Evolutionary conservation across 2,329 filamentous ascomycete genomes (phyloP).

Genomic region (Penicillium sp.): DNA sequence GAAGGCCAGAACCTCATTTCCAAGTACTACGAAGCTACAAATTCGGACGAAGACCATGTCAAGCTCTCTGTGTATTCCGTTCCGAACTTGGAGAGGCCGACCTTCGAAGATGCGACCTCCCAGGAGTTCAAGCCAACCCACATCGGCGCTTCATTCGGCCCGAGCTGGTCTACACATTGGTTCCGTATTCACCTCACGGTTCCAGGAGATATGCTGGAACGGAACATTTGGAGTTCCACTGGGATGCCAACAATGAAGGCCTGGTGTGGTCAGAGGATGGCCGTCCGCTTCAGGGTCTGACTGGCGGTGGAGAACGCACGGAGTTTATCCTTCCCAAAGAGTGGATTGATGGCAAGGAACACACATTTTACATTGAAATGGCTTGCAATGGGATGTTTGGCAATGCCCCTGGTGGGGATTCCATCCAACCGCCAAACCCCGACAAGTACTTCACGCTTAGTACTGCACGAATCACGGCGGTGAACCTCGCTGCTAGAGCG

Average conservation of each 20-base stretch:
- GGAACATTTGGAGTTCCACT: constrained; percentile 92
- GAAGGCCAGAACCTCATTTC: constrained; percentile 71
- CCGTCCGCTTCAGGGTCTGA: constrained; percentile 87
- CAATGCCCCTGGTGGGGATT: constrained; percentile 80
- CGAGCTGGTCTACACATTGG: constrained; percentile 98
- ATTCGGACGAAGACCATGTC: constrained; percentile 72
- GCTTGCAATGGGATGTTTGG: constrained; percentile 99
- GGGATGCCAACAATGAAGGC: constrained; percentile 95
- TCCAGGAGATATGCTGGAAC: constrained; percentile 69
- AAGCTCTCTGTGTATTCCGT: constrained; percentile 86
- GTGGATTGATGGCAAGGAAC: constrained; percentile 82
- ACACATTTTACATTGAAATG: constrained; percentile 95
- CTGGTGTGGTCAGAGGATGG: constrained; percentile 90
- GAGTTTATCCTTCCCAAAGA: constrained; percentile 87
- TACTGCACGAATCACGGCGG: constrained; percentile 82
- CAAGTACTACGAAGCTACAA: constrained; percentile 72
- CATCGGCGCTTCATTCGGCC: constrained; percentile 80
- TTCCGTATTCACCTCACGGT: constrained; percentile 82
- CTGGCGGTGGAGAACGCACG: constrained; percentile 81
- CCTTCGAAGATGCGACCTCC: constrained; percentile 79
- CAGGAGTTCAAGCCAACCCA: constrained; percentile 74
- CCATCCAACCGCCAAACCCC: constrained; percentile 85
- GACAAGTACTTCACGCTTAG: constrained; percentile 76
- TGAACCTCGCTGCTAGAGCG: constrained; percentile 81
- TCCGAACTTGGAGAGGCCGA: constrained; percentile 75